Conservation (phyloP, 306 rosid species). For the Lathyrus oleraceus region DNA sequence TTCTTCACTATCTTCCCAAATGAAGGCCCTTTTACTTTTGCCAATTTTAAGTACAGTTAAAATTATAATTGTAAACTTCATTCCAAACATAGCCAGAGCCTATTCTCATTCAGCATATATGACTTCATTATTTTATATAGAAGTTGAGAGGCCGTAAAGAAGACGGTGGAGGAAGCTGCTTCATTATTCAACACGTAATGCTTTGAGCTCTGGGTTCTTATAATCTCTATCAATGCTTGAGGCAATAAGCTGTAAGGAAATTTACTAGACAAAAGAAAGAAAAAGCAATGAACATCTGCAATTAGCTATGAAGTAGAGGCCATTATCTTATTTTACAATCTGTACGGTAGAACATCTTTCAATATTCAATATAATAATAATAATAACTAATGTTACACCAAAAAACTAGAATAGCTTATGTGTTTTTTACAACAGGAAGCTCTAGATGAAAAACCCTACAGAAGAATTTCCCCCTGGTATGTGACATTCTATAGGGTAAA, state of each 20-base stretch:
- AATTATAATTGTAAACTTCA: neutral
- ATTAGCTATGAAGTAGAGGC: neutral
- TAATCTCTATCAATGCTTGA: neutral
- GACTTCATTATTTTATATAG: neutral
- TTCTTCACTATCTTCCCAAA: no score
- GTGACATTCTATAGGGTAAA: slow-evolving; percentile 28
- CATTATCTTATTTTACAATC: slow-evolving; percentile 17
- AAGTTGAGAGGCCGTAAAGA: neutral
- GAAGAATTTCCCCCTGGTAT: slow-evolving; percentile 32
- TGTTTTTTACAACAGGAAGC: slow-evolving; percentile 49
- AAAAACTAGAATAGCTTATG: neutral
- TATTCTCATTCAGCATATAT: neutral
- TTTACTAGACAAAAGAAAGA: neutral
- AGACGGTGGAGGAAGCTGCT: neutral
- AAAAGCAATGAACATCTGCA: neutral
- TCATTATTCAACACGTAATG: neutral
- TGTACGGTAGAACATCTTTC: slow-evolving; percentile 23
- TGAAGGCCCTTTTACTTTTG: no score
- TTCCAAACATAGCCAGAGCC: neutral
- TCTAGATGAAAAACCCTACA: slow-evolving; percentile 25
- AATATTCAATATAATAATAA: slow-evolving; percentile 2
- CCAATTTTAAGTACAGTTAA: neutral
- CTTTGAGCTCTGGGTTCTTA: neutral
- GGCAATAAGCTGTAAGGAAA: neutral
- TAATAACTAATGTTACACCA: slow-evolving; percentile 25